Conservation (phyloP, 192 early-diverging fungal species). For the Piromyces sp. region DNA sequence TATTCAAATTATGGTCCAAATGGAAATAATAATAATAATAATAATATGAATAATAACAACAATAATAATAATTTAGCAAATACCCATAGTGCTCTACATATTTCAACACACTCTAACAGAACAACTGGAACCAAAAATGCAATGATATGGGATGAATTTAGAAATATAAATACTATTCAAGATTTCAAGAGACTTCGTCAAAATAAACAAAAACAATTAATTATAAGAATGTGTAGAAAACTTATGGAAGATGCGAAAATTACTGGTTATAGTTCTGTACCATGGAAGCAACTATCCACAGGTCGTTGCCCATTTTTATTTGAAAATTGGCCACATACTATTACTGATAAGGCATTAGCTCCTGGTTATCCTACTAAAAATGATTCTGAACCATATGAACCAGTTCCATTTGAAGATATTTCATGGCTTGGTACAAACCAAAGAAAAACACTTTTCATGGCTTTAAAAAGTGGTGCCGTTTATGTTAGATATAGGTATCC, state of each 20-base stretch:
- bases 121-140: not conserved
- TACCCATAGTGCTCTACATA: not conserved
- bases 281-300: not conserved
- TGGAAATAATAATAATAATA: not conserved
- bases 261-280: not conserved
- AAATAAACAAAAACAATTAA: not conserved
- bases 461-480: not conserved
- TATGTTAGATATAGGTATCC: not conserved
- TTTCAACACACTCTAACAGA: not conserved
- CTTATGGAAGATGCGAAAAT: not conserved
- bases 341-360: not conserved
- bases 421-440: not conserved
- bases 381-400: not conserved
- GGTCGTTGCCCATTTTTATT: not conserved
- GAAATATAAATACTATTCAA: not conserved
- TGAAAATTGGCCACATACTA: not conserved
- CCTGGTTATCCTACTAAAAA: not conserved
- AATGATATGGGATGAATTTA: not conserved
- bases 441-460: not conserved
- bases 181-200: not conserved
- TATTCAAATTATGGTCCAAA: not conserved
- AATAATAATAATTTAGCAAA: not conserved
- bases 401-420: not conserved
- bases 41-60: not conserved
- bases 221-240: not conserved